Evolutionary conservation across 1,139 yeast genomes (phyloP).

Genomic region (Blastobotrys raffinosifermentans): DNA sequence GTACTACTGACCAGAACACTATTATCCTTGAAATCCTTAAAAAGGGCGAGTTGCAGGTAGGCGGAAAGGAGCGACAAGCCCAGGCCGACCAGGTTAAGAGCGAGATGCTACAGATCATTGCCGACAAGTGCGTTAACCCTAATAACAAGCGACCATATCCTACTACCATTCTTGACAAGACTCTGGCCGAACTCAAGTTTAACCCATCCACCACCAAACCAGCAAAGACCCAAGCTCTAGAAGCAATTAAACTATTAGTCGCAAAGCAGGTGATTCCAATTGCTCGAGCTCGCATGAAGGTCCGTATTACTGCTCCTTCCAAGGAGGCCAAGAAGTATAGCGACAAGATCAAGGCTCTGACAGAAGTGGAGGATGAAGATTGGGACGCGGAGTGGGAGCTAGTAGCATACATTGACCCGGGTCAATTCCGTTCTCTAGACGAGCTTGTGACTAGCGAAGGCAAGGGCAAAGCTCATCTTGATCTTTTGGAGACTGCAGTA

Average conservation of each 20-base stretch:
- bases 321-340: conserved; percentile 47
- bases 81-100: conserved; percentile 70
- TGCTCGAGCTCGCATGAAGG: conserved; percentile 90
- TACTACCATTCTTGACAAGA: conserved; percentile 88
- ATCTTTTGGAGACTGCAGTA: conserved; percentile 88
- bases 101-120: conserved; percentile 75
- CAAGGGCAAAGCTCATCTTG: conserved; percentile 59
- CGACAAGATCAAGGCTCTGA: conserved; percentile 48
- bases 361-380: conserved; percentile 49
- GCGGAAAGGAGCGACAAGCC: conserved; percentile 85
- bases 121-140: conserved; percentile 91
- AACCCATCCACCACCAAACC: conserved; percentile 73
- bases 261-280: conserved; percentile 83
- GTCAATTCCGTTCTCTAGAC: conserved; percentile 64
- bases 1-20: conserved; percentile 64
- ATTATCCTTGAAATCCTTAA: conserved; percentile 74
- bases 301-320: conserved; percentile 45
- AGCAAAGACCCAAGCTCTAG: conserved; percentile 85
- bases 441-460: conserved; percentile 53
- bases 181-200: conserved; percentile 71
- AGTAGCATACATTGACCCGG: conserved; percentile 81
- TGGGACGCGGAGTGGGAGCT: conserved; percentile 49
- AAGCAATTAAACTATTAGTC: conserved; percentile 75
- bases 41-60: conserved; percentile 90
- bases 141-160: conserved; percentile 86